Base-by-base conservation (phyloP, 2,329 filamentous ascomycete species). In the Verticillium longisporum region DNA sequence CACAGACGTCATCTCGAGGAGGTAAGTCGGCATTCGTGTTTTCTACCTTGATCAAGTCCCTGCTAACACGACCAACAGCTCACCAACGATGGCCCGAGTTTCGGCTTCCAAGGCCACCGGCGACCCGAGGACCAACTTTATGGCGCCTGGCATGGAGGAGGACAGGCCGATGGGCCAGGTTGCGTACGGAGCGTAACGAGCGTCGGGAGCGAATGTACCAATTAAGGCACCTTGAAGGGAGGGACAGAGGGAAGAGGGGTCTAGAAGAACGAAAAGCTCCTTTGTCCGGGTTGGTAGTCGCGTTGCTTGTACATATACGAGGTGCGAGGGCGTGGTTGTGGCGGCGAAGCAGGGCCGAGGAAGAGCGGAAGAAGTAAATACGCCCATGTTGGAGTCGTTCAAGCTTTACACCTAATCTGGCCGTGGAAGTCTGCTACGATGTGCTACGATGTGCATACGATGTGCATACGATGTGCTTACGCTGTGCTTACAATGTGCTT, bases 61-160 rank as follows among this genome's bases (percentile, higher is more conserved):
- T 5, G 13, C 64, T 61, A 63, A 66, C 66, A 61, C 18, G 15
- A n/a, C 55, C 4, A 13, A 18, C 64, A 96, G 93, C 81, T 97
- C 93, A 65, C 93, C 95, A 58, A 99, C 95, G 62, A 99, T 99
- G 95, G 95, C 95, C 63, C 90, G 95, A 73, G 97, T 92, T 83
- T 96, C 92, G 57, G 94, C 91, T 59, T 90, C 93, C 67, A 98
- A 97, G 84, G 90, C 89, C 62, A 88, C 87, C 10, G 87, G 88
- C 63, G 90, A 92, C 77, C 85, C 89, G 61, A 82, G 90, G 74
- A 92, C 87, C 60, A 91, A 92, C 77, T 85, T 91, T 67, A 89
- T 92, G 88, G 89, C 89, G 60, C 81, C 88, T 26, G 90, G 89
- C 60, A 82, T 85, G 73, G 81, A 83, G 70, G 82, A 86, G 68